phyloP scores from a whole-genome alignment of 73 alveolate species.

The Blepharisma stoltei region DNA sequence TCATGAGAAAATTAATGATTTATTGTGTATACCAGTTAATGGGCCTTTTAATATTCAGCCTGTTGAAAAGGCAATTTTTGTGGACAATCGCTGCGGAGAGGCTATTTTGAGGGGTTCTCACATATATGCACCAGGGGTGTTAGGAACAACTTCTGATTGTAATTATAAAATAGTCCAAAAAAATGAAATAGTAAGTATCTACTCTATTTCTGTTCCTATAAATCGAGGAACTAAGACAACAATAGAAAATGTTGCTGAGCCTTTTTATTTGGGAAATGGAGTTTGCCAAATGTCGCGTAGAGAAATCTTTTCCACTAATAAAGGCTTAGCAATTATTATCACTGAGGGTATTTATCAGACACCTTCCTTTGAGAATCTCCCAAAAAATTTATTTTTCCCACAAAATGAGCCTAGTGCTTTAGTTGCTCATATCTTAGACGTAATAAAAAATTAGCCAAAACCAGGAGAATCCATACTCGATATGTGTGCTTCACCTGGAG shows the following conservation, averaged over 20 bases:
- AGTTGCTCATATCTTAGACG: slow-evolving; percentile 27
- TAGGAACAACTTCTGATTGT: slow-evolving; percentile 18
- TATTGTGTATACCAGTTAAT: neutral
- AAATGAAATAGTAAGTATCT: neutral
- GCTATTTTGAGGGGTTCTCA: slow-evolving; percentile 25
- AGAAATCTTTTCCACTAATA: neutral
- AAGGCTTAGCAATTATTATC: slow-evolving; percentile 26
- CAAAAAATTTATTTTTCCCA: slow-evolving; percentile 8
- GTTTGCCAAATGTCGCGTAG: neutral
- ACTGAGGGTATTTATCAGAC: neutral
- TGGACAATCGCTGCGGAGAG: slow-evolving; percentile 26
- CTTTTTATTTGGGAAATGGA: neutral
- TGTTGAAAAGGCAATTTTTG: neutral
- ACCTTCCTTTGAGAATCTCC: neutral
- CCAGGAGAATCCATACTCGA: slow-evolving; percentile 89
- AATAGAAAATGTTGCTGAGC: neutral
- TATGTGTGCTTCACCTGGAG: slow-evolving; percentile 99
- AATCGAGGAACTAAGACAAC: slow-evolving; percentile 10
- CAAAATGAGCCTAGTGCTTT: slow-evolving; percentile 1
- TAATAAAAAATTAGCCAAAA: slow-evolving; percentile 34
- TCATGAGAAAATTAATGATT: neutral
- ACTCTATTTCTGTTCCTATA: neutral
- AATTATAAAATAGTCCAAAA: neutral
- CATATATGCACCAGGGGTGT: slow-evolving; percentile 26
- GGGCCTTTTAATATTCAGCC: slow-evolving; percentile 25